Evolutionary conservation across 228 moss, liverwort and hornwort genomes (phyloP).

Genomic region (Sphagnum fallax): DNA sequence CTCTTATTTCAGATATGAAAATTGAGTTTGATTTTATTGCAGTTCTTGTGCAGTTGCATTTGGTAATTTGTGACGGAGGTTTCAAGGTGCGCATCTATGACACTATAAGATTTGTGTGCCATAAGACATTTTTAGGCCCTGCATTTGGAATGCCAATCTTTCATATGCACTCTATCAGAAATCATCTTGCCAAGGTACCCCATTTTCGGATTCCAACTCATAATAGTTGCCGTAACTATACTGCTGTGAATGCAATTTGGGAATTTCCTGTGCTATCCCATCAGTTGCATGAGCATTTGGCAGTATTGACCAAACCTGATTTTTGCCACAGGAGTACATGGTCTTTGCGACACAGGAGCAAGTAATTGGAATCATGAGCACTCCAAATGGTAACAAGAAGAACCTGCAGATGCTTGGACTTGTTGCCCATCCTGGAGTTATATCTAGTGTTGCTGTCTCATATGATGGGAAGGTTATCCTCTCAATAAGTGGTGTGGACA

Average conservation of each 20-base stretch:
- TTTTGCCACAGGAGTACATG: conserved; percentile 23
- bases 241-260: too few relatives aligned
- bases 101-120: conserved; percentile 25
- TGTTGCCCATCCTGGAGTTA: conserved; percentile 39
- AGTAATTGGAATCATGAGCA: conserved; percentile 44
- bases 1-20: too few relatives aligned
- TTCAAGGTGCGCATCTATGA: conserved; percentile 54
- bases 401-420: conserved; percentile 37
- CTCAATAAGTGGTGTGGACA: conserved; percentile 35
- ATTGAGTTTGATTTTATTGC: not conserved
- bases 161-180: not conserved
- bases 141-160: conserved; percentile 29
- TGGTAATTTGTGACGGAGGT: conserved; percentile 36
- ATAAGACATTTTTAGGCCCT: conserved; percentile 47
- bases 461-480: conserved; percentile 39
- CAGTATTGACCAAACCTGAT: not conserved
- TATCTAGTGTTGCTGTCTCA: conserved; percentile 28
- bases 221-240: too few relatives aligned
- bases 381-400: conserved; percentile 18
- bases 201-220: too few relatives aligned
- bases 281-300: too few relatives aligned
- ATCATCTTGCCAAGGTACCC: not conserved
- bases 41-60: conserved; percentile 28
- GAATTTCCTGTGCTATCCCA: too few relatives aligned
- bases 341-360: conserved; percentile 34